These are phyloP conservation scores for Candida sp. DNA, from an alignment of 1,139 yeast genomes.

Conservation along the genomic window DNA sequence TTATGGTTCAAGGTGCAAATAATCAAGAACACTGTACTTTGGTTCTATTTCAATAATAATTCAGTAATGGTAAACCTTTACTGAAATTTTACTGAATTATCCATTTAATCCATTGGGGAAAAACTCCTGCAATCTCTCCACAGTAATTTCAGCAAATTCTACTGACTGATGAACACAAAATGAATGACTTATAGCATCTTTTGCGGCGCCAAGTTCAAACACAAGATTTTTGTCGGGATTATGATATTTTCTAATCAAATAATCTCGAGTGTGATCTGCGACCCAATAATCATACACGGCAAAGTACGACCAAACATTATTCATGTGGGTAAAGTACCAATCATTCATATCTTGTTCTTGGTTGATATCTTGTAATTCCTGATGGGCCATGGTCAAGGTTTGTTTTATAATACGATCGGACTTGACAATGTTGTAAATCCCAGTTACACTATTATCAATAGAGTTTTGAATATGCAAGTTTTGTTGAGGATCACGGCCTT, in stretches of 20 bases:
- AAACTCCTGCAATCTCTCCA: slow-evolving; percentile 4
- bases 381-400: slow-evolving; percentile 51
- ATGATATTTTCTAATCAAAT: slow-evolving; percentile 35
- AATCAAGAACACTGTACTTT: too few relatives aligned
- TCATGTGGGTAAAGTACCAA: slow-evolving; percentile 41
- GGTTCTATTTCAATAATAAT: too few relatives aligned
- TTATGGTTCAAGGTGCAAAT: too few relatives aligned
- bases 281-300: slow-evolving; percentile 65
- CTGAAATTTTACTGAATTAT: background rate
- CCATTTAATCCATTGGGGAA: slow-evolving; percentile 1
- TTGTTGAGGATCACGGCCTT: slow-evolving; percentile 5
- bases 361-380: slow-evolving; percentile 51
- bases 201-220: slow-evolving; percentile 26
- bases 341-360: slow-evolving; percentile 41
- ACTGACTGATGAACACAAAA: slow-evolving; percentile 56
- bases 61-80: too few relatives aligned
- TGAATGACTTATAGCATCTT: slow-evolving; percentile 46
- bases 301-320: slow-evolving; percentile 46
- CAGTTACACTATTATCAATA: slow-evolving; percentile 36
- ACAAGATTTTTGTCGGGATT: slow-evolving; percentile 22
- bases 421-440: slow-evolving; percentile 39
- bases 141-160: slow-evolving; percentile 46
- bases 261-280: slow-evolving; percentile 41
- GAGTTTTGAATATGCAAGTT: slow-evolving; percentile 15
- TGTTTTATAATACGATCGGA: slow-evolving; percentile 46